A percentile compares a stretch with the other conserved stretches of the same genome.
Conservation (phyloP, 768 basidiomycete species). For the Chlorophyllum brunneum region DNA sequence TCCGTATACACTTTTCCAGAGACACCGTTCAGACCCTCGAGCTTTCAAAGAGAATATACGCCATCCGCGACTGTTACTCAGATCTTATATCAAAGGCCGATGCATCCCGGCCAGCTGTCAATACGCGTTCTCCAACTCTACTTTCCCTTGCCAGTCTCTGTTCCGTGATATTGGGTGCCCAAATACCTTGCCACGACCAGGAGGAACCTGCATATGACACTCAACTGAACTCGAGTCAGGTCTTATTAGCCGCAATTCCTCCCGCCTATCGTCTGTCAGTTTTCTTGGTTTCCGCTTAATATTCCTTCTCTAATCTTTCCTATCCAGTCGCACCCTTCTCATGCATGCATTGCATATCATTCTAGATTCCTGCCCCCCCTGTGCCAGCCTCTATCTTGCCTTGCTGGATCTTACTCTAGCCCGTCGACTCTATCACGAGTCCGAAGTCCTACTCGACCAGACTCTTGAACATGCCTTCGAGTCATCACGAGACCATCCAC, state of each 20-base stretch:
- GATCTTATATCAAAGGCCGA: slow-evolving; percentile 38
- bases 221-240: slow-evolving; percentile 27
- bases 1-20: slow-evolving; percentile 30
- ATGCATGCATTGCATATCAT: slow-evolving; percentile 47
- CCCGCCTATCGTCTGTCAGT: slow-evolving; percentile 47
- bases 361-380: slow-evolving; percentile 38
- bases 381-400: slow-evolving; percentile 44
- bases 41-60: slow-evolving; percentile 45
- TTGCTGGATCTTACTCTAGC: slow-evolving; percentile 50
- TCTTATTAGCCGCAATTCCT: slow-evolving; percentile 51
- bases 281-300: background rate
- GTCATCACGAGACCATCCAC: slow-evolving; percentile 17
- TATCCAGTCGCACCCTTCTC: background rate
- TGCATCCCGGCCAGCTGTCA: background rate
- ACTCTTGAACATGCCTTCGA: slow-evolving; percentile 37
- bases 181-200: slow-evolving; percentile 1
- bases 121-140: no score
- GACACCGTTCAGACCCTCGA: slow-evolving; percentile 24
- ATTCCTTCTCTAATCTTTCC: background rate
- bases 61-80: slow-evolving; percentile 52
- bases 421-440: slow-evolving; percentile 39
- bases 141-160: slow-evolving; percentile 21
- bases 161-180: slow-evolving; percentile 19
- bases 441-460: slow-evolving; percentile 35
- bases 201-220: background rate